Conservation (phyloP, 1,284 basidiomycete genomes). For the Cryptococcus wingfieldii region DNA sequence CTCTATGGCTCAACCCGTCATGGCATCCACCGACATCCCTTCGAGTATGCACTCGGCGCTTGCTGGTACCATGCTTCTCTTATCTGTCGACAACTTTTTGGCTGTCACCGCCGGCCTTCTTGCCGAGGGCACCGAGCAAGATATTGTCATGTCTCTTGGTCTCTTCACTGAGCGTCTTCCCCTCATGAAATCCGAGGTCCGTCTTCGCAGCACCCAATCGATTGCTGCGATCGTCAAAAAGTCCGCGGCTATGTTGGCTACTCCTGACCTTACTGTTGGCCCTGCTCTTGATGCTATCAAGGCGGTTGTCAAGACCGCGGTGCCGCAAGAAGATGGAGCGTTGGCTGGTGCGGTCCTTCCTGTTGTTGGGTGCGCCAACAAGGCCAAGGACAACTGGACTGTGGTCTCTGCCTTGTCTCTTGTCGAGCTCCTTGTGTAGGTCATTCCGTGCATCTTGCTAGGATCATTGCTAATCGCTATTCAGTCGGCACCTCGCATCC, state of each 20-base stretch:
- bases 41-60: slow-evolving; percentile 34
- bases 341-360: slow-evolving; percentile 60
- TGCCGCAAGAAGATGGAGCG: slow-evolving; percentile 62
- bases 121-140: slow-evolving; percentile 23
- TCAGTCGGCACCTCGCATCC: slow-evolving; percentile 70
- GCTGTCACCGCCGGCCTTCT: slow-evolving; percentile 40
- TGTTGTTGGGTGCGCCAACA: slow-evolving; percentile 55
- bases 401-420: slow-evolving; percentile 59
- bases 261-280: slow-evolving; percentile 48
- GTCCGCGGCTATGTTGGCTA: slow-evolving; percentile 54
- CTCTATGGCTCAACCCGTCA: slow-evolving; percentile 8
- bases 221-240: slow-evolving; percentile 53
- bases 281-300: slow-evolving; percentile 60
- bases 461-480: background rate
- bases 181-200: slow-evolving; percentile 58
- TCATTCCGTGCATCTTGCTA: background rate
- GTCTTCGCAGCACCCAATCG: slow-evolving; percentile 55
- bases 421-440: slow-evolving; percentile 44
- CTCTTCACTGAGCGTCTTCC: slow-evolving; percentile 64
- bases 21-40: slow-evolving; percentile 22
- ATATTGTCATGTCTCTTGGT: slow-evolving; percentile 41
- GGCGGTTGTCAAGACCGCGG: slow-evolving; percentile 58
- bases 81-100: slow-evolving; percentile 61
- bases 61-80: slow-evolving; percentile 41
- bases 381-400: slow-evolving; percentile 41